phyloP scores from a whole-genome alignment of 2,329 filamentous ascomycete species.

The Fusarium ambrosium region DNA sequence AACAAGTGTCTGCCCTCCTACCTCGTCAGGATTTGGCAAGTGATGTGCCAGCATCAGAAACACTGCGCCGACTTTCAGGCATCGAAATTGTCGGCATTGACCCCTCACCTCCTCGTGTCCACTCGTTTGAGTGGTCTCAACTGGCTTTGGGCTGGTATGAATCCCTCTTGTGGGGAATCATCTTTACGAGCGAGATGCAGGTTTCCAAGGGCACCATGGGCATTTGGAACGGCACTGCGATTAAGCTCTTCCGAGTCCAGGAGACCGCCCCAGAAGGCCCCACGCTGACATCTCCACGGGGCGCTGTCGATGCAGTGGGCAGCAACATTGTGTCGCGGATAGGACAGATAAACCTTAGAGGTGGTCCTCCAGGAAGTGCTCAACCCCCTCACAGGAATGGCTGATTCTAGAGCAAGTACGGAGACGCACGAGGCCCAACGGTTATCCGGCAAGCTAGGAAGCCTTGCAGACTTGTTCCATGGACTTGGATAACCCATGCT shows the following conservation, averaged over 20 bases:
- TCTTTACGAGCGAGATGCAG: conserved; percentile 92
- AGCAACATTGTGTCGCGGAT: conserved; percentile 91
- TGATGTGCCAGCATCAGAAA: conserved; percentile 60
- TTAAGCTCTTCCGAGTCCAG: conserved; percentile 91
- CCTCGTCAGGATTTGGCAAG: conserved; percentile 62
- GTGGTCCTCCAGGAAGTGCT: conserved; percentile 50
- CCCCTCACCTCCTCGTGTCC: conserved; percentile 79
- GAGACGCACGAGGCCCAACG: background rate
- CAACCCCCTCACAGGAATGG: conserved; percentile 34
- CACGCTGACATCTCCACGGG: conserved; percentile 85
- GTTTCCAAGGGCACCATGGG: conserved; percentile 88
- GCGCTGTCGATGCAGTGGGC: conserved; percentile 93
- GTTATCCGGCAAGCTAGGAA: background rate
- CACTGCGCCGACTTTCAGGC: conserved; percentile 68
- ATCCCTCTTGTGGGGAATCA: conserved; percentile 91
- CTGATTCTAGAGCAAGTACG: conserved; percentile 11
- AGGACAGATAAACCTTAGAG: conserved; percentile 81
- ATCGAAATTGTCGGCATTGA: conserved; percentile 80
- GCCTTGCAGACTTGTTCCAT: background rate
- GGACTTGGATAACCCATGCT: conserved; percentile 1
- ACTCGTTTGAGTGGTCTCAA: conserved; percentile 95
- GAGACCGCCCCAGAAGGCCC: conserved; percentile 85
- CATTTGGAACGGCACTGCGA: conserved; percentile 91
- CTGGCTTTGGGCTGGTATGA: conserved; percentile 96
- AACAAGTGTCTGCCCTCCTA: conserved; percentile 72